Percentiles rank a stretch among this genome's conserved stretches.
These are phyloP conservation scores for Lycium barbarum DNA, from an alignment of 257 asterid species.

Conservation along the genomic window DNA sequence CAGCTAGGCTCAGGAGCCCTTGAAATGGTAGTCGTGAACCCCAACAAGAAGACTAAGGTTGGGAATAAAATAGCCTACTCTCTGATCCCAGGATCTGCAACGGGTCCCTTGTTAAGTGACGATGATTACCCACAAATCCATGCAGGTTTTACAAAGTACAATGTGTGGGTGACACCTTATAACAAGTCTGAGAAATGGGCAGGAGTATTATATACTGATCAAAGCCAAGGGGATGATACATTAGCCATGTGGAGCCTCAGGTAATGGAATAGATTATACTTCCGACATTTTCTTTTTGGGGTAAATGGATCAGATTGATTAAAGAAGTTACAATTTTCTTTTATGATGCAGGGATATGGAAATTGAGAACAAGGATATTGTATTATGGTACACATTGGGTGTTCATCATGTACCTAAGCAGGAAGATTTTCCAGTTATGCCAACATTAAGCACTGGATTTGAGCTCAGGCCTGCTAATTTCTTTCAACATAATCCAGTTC, in stretches of 20 bases:
- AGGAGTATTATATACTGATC: conserved; percentile 54
- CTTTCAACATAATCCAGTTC: conserved; percentile 68
- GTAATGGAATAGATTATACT: conserved; percentile 35
- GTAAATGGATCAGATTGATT: background rate
- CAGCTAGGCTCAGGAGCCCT: conserved; percentile 38
- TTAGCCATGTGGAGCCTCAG: conserved; percentile 53
- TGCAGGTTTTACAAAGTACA: conserved; percentile 51
- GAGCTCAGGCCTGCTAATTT: conserved; percentile 67
- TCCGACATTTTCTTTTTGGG: background rate
- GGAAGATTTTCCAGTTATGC: conserved; percentile 52
- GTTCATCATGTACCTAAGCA: conserved; percentile 54
- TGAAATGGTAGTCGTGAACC: conserved; percentile 51
- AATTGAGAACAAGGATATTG: conserved; percentile 60
- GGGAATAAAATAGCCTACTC: conserved; percentile 60
- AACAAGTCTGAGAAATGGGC: conserved; percentile 67
- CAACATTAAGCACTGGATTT: conserved; percentile 47
- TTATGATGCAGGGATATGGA: conserved; percentile 51
- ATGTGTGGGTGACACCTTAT: conserved; percentile 63
- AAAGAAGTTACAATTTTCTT: background rate
- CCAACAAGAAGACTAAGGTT: conserved; percentile 52
- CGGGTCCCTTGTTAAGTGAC: conserved; percentile 41
- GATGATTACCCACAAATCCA: conserved; percentile 58
- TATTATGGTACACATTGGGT: conserved; percentile 65
- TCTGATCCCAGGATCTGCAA: conserved; percentile 48
- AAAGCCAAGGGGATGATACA: conserved; percentile 58